phyloP scores from a whole-genome alignment of 495 filamentous ascomycete genomes.

The Hypoxylon subgilvum region DNA sequence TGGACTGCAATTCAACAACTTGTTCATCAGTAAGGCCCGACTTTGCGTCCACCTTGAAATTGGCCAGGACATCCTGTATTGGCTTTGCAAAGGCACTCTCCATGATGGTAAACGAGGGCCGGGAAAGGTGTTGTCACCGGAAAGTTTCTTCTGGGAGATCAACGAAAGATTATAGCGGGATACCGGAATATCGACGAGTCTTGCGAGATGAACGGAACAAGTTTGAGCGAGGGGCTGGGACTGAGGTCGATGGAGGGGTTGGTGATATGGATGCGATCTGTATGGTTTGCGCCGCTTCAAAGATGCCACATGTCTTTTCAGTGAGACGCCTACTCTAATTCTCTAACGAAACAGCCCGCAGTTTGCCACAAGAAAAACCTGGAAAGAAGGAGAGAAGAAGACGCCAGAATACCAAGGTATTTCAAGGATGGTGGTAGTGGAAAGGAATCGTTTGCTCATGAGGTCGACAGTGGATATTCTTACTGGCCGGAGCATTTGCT shows the following conservation, averaged over 20 bases:
- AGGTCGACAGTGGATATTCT: slow-evolving; percentile 29
- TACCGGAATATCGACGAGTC: slow-evolving; percentile 17
- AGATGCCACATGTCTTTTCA: slow-evolving; percentile 46
- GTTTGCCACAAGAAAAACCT: slow-evolving; percentile 33
- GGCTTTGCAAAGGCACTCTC: slow-evolving; percentile 78
- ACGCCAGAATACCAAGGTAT: neutral
- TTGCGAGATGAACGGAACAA: slow-evolving; percentile 5
- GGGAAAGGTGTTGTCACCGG: neutral
- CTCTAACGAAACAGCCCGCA: neutral
- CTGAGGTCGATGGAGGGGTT: slow-evolving; percentile 17
- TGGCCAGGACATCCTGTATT: slow-evolving; percentile 69
- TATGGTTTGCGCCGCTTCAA: slow-evolving; percentile 21
- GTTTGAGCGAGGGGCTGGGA: slow-evolving; percentile 8
- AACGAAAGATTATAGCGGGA: slow-evolving; percentile 11
- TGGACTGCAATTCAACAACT: slow-evolving; percentile 65
- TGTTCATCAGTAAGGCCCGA: slow-evolving; percentile 74
- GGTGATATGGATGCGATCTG: slow-evolving; percentile 17
- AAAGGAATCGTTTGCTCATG: slow-evolving; percentile 31
- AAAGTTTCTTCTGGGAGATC: slow-evolving; percentile 8
- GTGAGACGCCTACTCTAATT: neutral
- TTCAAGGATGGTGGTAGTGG: slow-evolving; percentile 9
- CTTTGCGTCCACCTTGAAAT: slow-evolving; percentile 71
- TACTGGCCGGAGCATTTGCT: slow-evolving; percentile 1
- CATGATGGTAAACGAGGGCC: slow-evolving; percentile 56
- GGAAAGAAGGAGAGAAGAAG: slow-evolving; percentile 1